These are phyloP conservation scores for Cyclotella baltica DNA, from an alignment of 108 stramenopile species.

Conservation along the genomic window DNA sequence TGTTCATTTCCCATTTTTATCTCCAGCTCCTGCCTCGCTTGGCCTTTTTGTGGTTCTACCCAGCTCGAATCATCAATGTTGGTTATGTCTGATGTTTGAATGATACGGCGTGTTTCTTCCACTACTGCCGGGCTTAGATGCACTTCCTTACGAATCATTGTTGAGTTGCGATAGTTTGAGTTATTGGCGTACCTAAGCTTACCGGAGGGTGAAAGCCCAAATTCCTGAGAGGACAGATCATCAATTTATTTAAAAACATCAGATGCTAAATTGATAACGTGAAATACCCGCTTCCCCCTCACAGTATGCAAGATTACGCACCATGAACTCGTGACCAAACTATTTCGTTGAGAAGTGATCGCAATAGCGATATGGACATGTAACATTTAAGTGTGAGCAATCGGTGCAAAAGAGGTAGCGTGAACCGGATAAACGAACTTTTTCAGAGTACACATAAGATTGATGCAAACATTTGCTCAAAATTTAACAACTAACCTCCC, in stretches of 20 bases:
- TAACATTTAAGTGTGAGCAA: background rate
- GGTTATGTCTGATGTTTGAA: conserved; percentile 61
- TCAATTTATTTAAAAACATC: background rate
- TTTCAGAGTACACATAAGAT: no score
- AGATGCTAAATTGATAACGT: background rate
- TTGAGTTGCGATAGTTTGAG: conserved; percentile 79
- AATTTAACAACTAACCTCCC: conserved; percentile 30
- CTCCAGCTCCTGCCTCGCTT: conserved; percentile 82
- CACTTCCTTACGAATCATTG: conserved; percentile 90
- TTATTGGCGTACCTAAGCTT: conserved; percentile 92
- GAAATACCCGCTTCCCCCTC: background rate
- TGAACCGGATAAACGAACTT: no score
- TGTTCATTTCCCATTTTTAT: conserved; percentile 87
- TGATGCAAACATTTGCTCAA: no score
- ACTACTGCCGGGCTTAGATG: conserved; percentile 75
- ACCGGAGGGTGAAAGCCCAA: conserved; percentile 82
- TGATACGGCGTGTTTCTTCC: conserved; percentile 78
- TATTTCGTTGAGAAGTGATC: background rate
- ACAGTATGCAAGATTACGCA: background rate
- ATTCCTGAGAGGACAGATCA: conserved; percentile 53
- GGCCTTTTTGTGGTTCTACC: conserved; percentile 65
- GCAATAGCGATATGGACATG: background rate
- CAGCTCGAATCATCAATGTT: conserved; percentile 75
- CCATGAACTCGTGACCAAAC: conserved; percentile 91
- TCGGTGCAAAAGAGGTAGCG: no score